Conservation (phyloP, 805 yeast species). For the Ogataea haglerorum region DNA sequence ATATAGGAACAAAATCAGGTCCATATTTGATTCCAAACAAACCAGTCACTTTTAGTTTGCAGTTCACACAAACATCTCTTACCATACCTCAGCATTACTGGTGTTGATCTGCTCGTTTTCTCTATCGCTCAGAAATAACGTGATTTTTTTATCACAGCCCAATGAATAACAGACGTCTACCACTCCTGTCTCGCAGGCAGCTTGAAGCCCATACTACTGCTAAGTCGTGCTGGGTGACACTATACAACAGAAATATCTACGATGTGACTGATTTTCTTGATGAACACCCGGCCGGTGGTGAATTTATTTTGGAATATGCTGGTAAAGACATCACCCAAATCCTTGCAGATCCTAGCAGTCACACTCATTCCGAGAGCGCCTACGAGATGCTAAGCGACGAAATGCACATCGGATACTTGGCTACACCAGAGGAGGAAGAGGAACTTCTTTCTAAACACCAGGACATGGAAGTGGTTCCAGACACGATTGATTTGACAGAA, state of each 20-base stretch:
- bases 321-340: constrained; percentile 68
- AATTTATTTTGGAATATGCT: constrained; percentile 52
- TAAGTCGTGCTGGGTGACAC: constrained; percentile 74
- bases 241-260: constrained; percentile 76
- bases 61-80: not conserved
- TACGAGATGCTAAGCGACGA: constrained; percentile 87
- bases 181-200: constrained; percentile 54
- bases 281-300: constrained; percentile 71
- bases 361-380: constrained; percentile 81
- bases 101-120: not conserved
- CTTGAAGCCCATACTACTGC: constrained; percentile 51
- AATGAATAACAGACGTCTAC: constrained; percentile 36
- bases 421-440: constrained; percentile 73
- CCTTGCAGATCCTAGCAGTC: constrained; percentile 66
- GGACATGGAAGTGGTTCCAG: constrained; percentile 42
- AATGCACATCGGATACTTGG: constrained; percentile 78
- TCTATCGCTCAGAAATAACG: constrained; percentile 2
- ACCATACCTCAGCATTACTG: not conserved
- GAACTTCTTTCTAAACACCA: constrained; percentile 59
- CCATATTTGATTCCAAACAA: not conserved
- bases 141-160: constrained; percentile 4
- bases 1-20: not conserved
- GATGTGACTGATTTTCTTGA: constrained; percentile 72
- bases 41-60: not conserved
- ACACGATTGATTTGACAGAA: constrained; percentile 46